These are phyloP conservation scores for Cladosporium sp. DNA, from an alignment of 2,329 filamentous ascomycete genomes.

Conservation along the genomic window DNA sequence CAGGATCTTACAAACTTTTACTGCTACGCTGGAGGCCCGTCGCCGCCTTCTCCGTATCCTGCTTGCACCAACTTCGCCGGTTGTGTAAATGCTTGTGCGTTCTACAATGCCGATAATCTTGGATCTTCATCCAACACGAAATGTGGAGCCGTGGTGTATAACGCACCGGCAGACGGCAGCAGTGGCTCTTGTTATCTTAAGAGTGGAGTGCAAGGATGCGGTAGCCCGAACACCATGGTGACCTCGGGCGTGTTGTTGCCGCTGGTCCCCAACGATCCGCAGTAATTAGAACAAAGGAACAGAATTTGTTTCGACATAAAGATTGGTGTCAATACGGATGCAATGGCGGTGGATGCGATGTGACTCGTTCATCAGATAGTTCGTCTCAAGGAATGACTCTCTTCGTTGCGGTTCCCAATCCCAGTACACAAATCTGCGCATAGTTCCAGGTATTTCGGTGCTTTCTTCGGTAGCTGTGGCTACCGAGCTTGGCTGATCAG, in stretches of 20 bases:
- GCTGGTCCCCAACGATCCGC: constrained; percentile 3
- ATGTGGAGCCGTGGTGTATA: constrained; percentile 9
- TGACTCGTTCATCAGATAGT: no score
- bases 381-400: no score
- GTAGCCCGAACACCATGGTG: not conserved
- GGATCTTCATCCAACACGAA: not conserved
- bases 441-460: no score
- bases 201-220: not conserved
- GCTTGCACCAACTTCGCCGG: constrained; percentile 7
- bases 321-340: no score
- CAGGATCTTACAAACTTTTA: constrained; percentile 9
- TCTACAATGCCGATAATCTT: constrained; percentile 2
- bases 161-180: constrained; percentile 2
- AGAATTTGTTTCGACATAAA: no score
- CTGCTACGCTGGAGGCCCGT: not conserved
- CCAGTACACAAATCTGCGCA: no score
- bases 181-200: constrained; percentile 5
- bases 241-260: constrained; percentile 1
- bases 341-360: no score
- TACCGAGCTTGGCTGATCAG: no score
- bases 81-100: constrained; percentile 9
- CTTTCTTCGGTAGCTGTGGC: no score
- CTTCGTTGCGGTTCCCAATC: no score
- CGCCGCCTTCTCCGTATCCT: not conserved
- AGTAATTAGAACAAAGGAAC: not conserved